These are phyloP conservation scores for Chlorella sorokiniana DNA, from an alignment of 139 green algal species.

Conservation along the genomic window DNA sequence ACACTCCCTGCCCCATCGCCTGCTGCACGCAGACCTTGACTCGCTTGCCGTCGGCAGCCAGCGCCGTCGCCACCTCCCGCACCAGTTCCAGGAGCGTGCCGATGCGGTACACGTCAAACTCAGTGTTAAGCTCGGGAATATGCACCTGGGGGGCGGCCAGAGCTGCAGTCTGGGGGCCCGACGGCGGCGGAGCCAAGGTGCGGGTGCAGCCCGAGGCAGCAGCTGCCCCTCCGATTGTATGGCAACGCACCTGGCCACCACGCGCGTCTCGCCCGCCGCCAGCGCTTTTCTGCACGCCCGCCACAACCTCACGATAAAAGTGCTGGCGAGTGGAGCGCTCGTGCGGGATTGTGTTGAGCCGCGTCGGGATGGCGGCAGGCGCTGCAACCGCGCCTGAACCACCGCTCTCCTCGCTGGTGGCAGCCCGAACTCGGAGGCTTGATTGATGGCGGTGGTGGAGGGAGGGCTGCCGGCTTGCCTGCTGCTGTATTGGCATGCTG, in stretches of 20 bases:
- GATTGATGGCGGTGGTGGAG: neutral
- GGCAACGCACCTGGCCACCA: conserved; percentile 38
- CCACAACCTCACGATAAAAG: conserved; percentile 56
- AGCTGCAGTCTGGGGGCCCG: neutral
- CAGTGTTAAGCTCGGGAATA: conserved; percentile 60
- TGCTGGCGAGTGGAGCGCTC: conserved; percentile 44
- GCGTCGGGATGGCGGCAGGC: conserved; percentile 34
- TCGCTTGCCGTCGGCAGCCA: conserved; percentile 71
- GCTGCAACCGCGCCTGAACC: neutral
- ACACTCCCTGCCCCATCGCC: conserved; percentile 81
- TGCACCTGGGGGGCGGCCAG: conserved; percentile 27
- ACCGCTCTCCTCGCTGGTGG: too few relatives aligned
- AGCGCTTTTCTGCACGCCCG: conserved; percentile 45
- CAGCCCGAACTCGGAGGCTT: neutral
- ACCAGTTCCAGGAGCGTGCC: conserved; percentile 85
- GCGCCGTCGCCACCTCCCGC: conserved; percentile 67
- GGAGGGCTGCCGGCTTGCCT: neutral
- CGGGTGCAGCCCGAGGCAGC: neutral
- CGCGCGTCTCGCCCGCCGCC: conserved; percentile 34
- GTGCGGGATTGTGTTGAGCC: conserved; percentile 65
- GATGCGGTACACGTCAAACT: conserved; percentile 82
- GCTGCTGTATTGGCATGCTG: too few relatives aligned
- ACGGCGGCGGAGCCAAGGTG: neutral
- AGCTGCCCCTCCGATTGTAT: too few relatives aligned
- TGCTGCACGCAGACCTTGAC: conserved; percentile 81